Evolutionary conservation across 139 green algal genomes (phyloP).

Genomic region (Chlamydomonas incerta): DNA sequence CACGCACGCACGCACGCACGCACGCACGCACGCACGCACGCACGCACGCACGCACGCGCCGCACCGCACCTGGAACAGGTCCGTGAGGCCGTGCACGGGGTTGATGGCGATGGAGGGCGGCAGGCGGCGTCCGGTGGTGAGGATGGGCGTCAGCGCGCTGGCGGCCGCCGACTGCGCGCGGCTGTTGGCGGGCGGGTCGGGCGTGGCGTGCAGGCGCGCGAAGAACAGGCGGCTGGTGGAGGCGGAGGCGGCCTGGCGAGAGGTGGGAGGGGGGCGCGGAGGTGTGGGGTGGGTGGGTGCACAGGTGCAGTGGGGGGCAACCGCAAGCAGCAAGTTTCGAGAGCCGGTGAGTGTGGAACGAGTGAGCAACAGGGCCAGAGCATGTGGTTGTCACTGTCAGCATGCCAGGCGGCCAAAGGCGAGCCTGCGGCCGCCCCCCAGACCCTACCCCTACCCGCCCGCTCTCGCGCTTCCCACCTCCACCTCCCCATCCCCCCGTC

Average conservation of each 20-base stretch:
- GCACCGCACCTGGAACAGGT: conserved; percentile 25
- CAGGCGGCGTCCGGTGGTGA: conserved; percentile 25
- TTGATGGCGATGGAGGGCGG: conserved; percentile 30
- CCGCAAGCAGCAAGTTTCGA: too few relatives aligned
- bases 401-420: too few relatives aligned
- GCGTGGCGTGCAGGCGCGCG: conserved; percentile 38
- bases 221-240: conserved; percentile 25
- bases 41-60: too few relatives aligned
- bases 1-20: too few relatives aligned
- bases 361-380: too few relatives aligned
- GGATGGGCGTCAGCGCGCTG: not conserved
- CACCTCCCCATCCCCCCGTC: not conserved
- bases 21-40: too few relatives aligned
- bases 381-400: too few relatives aligned
- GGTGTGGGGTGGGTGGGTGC: not conserved
- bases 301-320: not conserved
- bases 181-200: conserved; percentile 38
- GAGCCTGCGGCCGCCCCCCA: too few relatives aligned
- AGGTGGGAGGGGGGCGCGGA: not conserved
- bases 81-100: conserved; percentile 25
- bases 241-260: not conserved
- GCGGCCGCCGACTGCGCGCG: not conserved
- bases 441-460: not conserved
- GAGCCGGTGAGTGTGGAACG: too few relatives aligned
- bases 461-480: too few relatives aligned